Conservation (phyloP, 2,329 filamentous ascomycete species). For the Phyllachora maydis region DNA sequence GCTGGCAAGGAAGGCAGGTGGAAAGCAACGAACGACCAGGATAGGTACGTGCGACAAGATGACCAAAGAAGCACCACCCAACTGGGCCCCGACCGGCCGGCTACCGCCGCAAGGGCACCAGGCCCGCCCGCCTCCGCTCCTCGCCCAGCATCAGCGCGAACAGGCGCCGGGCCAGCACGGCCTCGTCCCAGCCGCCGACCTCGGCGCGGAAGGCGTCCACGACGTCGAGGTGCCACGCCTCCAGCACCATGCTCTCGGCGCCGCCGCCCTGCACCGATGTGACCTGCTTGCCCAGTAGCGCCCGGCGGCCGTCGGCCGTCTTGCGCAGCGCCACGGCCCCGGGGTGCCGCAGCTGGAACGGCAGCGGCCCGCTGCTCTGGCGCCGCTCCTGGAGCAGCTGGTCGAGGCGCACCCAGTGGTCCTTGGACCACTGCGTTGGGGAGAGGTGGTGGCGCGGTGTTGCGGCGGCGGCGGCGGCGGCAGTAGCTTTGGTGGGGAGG, state of each 20-base stretch:
- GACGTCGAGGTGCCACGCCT: conserved; percentile 36
- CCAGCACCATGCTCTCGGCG: conserved; percentile 23
- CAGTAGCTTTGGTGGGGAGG: not conserved
- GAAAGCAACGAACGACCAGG: too few relatives aligned
- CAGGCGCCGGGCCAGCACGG: conserved; percentile 25
- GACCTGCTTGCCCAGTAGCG: conserved; percentile 26
- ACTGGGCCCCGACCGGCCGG: too few relatives aligned
- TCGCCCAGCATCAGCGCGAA: conserved; percentile 32
- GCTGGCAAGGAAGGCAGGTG: too few relatives aligned
- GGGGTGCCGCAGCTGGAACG: conserved; percentile 13
- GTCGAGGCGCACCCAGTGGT: conserved; percentile 33
- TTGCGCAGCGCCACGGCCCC: conserved; percentile 8
- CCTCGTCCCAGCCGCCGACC: conserved; percentile 26
- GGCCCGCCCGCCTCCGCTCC: conserved; percentile 13
- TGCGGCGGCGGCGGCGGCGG: conserved; percentile 1
- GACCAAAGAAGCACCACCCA: too few relatives aligned
- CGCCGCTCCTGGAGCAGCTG: conserved; percentile 28
- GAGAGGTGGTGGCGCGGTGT: conserved; percentile 1
- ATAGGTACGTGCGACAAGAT: too few relatives aligned
- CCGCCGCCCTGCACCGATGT: conserved; percentile 21
- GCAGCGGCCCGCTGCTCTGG: conserved; percentile 16
- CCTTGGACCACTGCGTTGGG: conserved; percentile 18
- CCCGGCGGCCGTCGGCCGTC: conserved; percentile 7
- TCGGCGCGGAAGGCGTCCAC: conserved; percentile 28
- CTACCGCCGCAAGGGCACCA: too few relatives aligned